Conservation (phyloP, 2,329 filamentous ascomycete genomes). For the Penicillium decumbens region DNA sequence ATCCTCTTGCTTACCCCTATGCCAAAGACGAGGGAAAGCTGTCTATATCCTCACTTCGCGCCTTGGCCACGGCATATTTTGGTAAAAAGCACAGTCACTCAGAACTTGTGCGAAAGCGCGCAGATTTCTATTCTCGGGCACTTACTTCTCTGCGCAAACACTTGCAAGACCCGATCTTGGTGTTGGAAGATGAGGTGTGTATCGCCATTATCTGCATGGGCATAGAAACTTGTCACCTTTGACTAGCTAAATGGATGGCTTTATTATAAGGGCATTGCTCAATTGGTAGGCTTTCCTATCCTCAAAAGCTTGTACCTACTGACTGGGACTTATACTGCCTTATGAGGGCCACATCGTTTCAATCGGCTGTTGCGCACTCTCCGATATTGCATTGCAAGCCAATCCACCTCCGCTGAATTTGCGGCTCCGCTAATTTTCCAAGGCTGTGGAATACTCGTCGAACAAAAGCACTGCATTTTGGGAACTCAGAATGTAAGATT, state of each 20-base stretch:
- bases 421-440: neutral
- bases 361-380: slow-evolving; percentile 8
- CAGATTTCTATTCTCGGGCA: slow-evolving; percentile 7
- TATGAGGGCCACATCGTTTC: slow-evolving; percentile 15
- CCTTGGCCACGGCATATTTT: slow-evolving; percentile 11
- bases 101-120: slow-evolving; percentile 4
- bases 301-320: neutral
- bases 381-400: slow-evolving; percentile 12
- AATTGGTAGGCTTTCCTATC: slow-evolving; percentile 2
- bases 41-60: slow-evolving; percentile 7
- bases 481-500: slow-evolving; percentile 13
- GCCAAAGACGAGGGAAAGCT: neutral
- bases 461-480: slow-evolving; percentile 17
- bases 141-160: slow-evolving; percentile 4
- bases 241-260: slow-evolving; percentile 14
- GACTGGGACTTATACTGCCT: slow-evolving; percentile 1
- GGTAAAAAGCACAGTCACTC: slow-evolving; percentile 9
- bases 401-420: neutral
- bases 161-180: slow-evolving; percentile 2
- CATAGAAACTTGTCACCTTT: slow-evolving; percentile 9
- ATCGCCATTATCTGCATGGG: slow-evolving; percentile 12
- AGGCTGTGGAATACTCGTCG: slow-evolving; percentile 10
- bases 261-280: slow-evolving; percentile 10
- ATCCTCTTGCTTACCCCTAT: neutral
- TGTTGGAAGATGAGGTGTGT: slow-evolving; percentile 9